These are phyloP conservation scores for Fusarium praegraminearum DNA, from an alignment of 2,329 filamentous ascomycete species.

Conservation along the genomic window DNA sequence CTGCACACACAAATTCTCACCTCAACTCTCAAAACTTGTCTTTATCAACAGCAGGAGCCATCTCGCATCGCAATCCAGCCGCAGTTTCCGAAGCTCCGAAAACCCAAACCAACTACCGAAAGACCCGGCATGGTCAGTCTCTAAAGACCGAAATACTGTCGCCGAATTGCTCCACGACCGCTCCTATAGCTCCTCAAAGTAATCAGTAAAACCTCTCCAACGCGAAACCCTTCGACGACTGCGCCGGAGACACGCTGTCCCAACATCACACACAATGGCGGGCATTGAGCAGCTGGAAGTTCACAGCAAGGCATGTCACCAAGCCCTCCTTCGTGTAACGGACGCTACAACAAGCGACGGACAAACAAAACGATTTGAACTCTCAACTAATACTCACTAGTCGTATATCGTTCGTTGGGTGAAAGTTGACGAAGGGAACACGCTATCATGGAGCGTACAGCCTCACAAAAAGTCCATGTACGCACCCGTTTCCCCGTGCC, in stretches of 20 bases:
- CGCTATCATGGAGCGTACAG: conserved; percentile 97
- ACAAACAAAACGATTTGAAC: not conserved
- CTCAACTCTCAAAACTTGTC: conserved; percentile 30
- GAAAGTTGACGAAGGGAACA: conserved; percentile 87
- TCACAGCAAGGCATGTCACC: conserved; percentile 84
- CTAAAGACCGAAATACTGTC: conserved; percentile 37
- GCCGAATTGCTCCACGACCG: conserved; percentile 22
- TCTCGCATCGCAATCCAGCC: conserved; percentile 19
- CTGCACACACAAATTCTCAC: conserved; percentile 25
- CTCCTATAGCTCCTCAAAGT: conserved; percentile 16
- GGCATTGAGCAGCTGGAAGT: conserved; percentile 97
- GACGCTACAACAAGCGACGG: not conserved
- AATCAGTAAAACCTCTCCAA: conserved; percentile 3
- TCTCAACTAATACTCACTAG: conserved; percentile 62
- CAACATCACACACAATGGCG: conserved; percentile 70
- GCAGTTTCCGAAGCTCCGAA: conserved; percentile 32
- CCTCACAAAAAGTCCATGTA: conserved; percentile 97
- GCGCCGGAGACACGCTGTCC: conserved; percentile 7
- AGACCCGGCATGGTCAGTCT: conserved; percentile 39
- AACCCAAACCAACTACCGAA: conserved; percentile 29
- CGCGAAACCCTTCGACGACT: conserved; percentile 9
- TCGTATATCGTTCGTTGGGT: conserved; percentile 99
- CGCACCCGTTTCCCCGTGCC: conserved; percentile 39
- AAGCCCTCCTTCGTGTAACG: not conserved
- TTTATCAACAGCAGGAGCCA: conserved; percentile 20